Conservation (phyloP, 768 basidiomycete species). For the Xerocomellus amylosporus region DNA sequence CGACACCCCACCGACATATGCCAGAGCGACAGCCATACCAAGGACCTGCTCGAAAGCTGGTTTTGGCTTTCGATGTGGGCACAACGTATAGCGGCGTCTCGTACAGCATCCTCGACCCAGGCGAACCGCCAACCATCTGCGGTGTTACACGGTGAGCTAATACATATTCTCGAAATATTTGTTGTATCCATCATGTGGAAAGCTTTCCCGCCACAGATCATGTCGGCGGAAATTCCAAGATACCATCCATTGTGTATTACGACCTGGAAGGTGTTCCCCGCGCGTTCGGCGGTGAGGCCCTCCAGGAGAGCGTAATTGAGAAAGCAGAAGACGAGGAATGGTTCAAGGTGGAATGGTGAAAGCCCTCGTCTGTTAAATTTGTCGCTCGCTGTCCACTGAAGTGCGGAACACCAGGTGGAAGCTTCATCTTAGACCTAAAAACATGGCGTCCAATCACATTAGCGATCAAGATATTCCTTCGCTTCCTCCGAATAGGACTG, state of each 20-base stretch:
- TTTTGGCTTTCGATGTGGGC: constrained; percentile 52
- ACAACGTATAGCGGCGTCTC: constrained; percentile 52
- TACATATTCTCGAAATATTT: background rate
- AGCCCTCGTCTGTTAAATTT: background rate
- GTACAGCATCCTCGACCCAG: constrained; percentile 37
- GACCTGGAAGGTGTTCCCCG: constrained; percentile 37
- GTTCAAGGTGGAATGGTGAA: constrained; percentile 33
- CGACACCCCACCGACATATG: constrained; percentile 13
- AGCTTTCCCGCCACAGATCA: constrained; percentile 49
- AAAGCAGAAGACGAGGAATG: constrained; percentile 39
- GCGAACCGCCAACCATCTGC: constrained; percentile 23
- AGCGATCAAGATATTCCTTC: constrained; percentile 36
- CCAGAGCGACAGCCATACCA: constrained; percentile 36
- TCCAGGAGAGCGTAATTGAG: constrained; percentile 37
- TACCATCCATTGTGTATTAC: constrained; percentile 50
- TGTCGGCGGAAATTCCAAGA: constrained; percentile 48
- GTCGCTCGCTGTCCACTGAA: constrained; percentile 6
- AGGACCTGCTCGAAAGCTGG: constrained; percentile 42
- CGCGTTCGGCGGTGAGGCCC: constrained; percentile 47
- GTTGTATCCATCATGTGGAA: constrained; percentile 4
- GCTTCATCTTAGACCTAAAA: constrained; percentile 33
- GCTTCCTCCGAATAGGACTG: constrained; percentile 43
- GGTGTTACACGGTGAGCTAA: constrained; percentile 24
- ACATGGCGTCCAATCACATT: constrained; percentile 21
- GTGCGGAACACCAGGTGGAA: constrained; percentile 30